Conservation (phyloP, 306 rosid species). For the Malus asiatica region DNA sequence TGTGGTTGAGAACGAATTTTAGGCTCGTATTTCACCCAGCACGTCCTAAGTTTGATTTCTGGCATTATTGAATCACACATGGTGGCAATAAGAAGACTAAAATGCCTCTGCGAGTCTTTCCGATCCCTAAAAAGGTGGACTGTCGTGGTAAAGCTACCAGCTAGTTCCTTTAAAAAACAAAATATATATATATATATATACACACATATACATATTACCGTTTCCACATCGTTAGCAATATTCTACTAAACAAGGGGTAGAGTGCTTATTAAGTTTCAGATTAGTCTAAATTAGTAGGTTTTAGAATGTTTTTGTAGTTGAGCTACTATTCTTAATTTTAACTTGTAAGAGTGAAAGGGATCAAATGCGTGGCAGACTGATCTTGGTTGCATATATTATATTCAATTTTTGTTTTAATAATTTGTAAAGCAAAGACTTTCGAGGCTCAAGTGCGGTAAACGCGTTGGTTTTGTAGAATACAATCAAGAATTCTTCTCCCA, state of each 20-base stretch:
- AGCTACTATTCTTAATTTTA: background rate
- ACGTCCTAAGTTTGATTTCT: too few relatives aligned
- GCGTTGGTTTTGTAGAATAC: background rate
- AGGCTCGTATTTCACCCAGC: too few relatives aligned
- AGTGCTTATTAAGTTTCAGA: background rate
- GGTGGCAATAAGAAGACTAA: too few relatives aligned
- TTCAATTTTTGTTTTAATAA: too few relatives aligned
- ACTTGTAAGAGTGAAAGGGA: background rate
- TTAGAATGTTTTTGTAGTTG: background rate
- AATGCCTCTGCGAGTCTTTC: too few relatives aligned
- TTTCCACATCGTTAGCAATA: background rate
- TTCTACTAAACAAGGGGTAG: background rate
- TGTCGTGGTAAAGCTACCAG: too few relatives aligned
- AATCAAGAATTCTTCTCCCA: background rate
- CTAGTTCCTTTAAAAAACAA: too few relatives aligned
- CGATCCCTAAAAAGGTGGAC: too few relatives aligned
- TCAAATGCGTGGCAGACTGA: constrained; percentile 1
- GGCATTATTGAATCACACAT: too few relatives aligned
- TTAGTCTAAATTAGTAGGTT: background rate
- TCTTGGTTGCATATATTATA: background rate
- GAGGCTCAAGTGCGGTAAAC: background rate
- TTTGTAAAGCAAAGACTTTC: background rate
- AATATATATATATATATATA: too few relatives aligned
- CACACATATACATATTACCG: too few relatives aligned
- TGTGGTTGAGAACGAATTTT: too few relatives aligned